Base-by-base conservation (phyloP, 2,329 filamentous ascomycete species). In the Cladobotryum mycophilum region DNA sequence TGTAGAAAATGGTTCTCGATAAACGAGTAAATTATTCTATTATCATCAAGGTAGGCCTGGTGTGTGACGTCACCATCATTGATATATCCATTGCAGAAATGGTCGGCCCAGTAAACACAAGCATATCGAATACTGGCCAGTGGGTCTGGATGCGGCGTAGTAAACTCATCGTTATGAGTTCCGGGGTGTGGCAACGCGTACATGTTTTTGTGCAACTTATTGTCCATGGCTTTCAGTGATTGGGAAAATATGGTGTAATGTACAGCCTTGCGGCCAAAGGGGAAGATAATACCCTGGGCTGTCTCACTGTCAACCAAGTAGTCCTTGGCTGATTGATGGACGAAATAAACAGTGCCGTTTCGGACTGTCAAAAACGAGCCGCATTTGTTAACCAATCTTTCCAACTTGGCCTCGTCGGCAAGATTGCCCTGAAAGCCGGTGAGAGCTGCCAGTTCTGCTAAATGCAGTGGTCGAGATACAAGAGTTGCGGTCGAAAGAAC, bases 321-420 rank as follows among this genome's bases (percentile, higher is more conserved):
- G 3, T 75, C 70, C 53, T 72, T 72, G 0, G 69, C 72, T 4
- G 70, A 74, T 38, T 72, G 64, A 53, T 76, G 70, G 1, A 75
- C 60, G 51, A 72, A 66, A 43, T 60, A 69, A 6, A 74, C 49
- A 0, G 22, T 58, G 3, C 41, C 48, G 3, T 67, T 47, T 25
- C 58, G 58, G 41, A 70, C 18, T 1, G 61, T 69, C 1, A 74
- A 57, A 45, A 74, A 71, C 5, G 67, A 75, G 30, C 70, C 66
- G 52, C 68, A 75, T 4, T 46, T n/a, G 2, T 52, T 35, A 12
- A 74, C 57, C 5, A 72, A 55, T 9, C 65, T 8, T 60, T 49
- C 57, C 30, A 5, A 55, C 30, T 1, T 33, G 12, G 14, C 30
- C 9, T 17, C 15, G 2, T 45, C 33, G 2, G n/a, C 33, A 3